These are phyloP conservation scores for Microstegium vimineum DNA, from an alignment of 176 grass and related monocot genomes.

Conservation along the genomic window DNA sequence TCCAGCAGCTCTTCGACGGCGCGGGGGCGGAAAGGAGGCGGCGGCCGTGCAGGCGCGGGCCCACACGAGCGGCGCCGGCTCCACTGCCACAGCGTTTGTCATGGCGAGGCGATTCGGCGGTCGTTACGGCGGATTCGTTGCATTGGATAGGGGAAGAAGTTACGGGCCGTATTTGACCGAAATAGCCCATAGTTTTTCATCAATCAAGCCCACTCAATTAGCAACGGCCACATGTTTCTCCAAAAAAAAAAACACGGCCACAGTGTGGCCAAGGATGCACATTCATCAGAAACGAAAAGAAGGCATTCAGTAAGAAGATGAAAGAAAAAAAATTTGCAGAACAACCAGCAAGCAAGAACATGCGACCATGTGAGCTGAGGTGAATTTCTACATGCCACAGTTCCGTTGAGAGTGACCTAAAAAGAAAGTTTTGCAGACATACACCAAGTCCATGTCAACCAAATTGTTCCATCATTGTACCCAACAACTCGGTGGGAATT, in stretches of 20 bases:
- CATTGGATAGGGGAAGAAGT: background rate
- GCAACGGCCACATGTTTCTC: background rate
- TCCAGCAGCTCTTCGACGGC: background rate
- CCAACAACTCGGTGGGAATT: background rate
- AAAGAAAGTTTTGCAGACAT: background rate
- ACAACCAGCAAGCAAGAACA: no score
- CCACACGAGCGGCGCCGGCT: constrained; percentile 22
- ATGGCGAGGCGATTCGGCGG: constrained; percentile 10
- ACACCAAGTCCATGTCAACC: background rate
- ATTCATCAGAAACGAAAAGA: no score
- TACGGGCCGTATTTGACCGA: background rate
- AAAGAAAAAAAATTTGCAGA: background rate
- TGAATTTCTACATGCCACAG: background rate
- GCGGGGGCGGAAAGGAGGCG: background rate
- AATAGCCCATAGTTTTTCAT: background rate
- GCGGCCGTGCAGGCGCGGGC: background rate
- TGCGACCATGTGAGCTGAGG: no score
- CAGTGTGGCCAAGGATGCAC: no score
- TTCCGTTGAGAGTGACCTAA: background rate
- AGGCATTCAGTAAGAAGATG: background rate
- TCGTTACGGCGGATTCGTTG: background rate
- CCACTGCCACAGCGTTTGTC: background rate
- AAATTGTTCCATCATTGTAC: background rate
- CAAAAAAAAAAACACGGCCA: no score
- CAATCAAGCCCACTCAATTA: background rate